Evolutionary conservation across 257 asterid genomes (phyloP), one percentile per base, ranked within the genome.

Genomic region (Lycium barbarum): DNA sequence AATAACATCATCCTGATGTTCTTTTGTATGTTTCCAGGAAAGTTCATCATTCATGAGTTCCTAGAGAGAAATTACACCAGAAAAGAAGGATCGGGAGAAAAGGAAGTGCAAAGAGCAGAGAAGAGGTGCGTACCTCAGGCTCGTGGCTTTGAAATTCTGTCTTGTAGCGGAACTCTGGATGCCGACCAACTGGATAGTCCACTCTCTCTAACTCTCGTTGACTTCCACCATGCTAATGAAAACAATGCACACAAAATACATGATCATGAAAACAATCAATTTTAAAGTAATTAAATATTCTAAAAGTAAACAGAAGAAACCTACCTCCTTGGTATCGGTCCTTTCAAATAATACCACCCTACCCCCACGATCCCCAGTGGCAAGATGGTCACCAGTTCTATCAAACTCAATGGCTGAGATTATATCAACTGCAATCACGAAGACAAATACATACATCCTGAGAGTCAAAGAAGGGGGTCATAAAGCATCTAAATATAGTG

Each of bases 141-240:
- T 97, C 99, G 49, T 97, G 99, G 91, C 99, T 97, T 89, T 97
- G 99, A 87, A 97, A 97, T 86, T 97, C 99, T 26, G 98, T 95
- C 91, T 97, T 97, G 90, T 97, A 97, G 68, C 95, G 98, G 54
- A 97, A 95, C 89, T 97, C 99, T 26, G 98, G 99, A 90, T 95
- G 98, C 73, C 95, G 94, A 89, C 87, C 84, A 63, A 86, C 95
- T 72, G 94, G 89, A 86, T 88, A 86, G 81, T 96, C 98, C 87
- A 84, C 89, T 89, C 89, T 91, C 90, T 96, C 99, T 74, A 95
- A 88, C 72, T 96, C 97, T 88, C 95, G 93, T 84, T 95, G 94
- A 87, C 86, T 92, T 84, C 93, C 97, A 87, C 88, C 94, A 84
- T 87, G 93, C 98, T 96, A 87, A 83, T 91, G 65, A 78, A 78